These are phyloP conservation scores for Cystobasidium pallidum DNA, from an alignment of 1,284 basidiomycete genomes.

Conservation along the genomic window DNA sequence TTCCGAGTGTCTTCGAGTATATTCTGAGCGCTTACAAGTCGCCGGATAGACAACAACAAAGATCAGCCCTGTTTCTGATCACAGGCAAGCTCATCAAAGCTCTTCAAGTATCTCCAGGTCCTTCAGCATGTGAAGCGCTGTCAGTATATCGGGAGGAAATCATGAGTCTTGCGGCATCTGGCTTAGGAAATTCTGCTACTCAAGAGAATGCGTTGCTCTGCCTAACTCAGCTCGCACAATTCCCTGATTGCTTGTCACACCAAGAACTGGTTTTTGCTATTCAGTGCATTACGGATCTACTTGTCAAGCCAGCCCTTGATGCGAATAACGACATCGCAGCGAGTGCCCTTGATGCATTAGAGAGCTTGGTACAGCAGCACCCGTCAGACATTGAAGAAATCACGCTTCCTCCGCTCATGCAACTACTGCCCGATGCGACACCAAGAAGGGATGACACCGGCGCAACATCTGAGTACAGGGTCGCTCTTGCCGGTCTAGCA, in stretches of 20 bases:
- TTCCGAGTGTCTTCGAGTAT: conserved; percentile 70
- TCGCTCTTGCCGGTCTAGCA: conserved; percentile 71
- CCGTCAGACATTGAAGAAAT: conserved; percentile 73
- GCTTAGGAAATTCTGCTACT: conserved; percentile 44
- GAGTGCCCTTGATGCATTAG: conserved; percentile 69
- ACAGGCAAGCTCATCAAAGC: conserved; percentile 47
- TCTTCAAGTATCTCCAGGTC: conserved; percentile 41
- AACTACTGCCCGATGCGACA: conserved; percentile 60
- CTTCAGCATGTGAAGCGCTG: conserved; percentile 60
- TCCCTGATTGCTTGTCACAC: conserved; percentile 66
- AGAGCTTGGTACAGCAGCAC: conserved; percentile 66
- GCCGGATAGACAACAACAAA: conserved; percentile 74
- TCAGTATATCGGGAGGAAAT: conserved; percentile 74
- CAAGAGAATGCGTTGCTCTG: conserved; percentile 64
- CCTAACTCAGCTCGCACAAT: conserved; percentile 67
- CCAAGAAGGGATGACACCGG: conserved; percentile 22
- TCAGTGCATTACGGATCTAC: conserved; percentile 69
- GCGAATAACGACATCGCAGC: conserved; percentile 61
- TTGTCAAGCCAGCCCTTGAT: conserved; percentile 64
- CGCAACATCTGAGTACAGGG: conserved; percentile 51
- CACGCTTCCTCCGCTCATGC: conserved; percentile 79
- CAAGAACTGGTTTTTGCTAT: conserved; percentile 80
- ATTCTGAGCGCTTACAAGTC: conserved; percentile 74
- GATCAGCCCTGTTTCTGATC: conserved; percentile 67
- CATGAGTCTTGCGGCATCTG: conserved; percentile 67